phyloP scores from a whole-genome alignment of 768 basidiomycete genomes.

The Cyclocybe cylindracea region DNA sequence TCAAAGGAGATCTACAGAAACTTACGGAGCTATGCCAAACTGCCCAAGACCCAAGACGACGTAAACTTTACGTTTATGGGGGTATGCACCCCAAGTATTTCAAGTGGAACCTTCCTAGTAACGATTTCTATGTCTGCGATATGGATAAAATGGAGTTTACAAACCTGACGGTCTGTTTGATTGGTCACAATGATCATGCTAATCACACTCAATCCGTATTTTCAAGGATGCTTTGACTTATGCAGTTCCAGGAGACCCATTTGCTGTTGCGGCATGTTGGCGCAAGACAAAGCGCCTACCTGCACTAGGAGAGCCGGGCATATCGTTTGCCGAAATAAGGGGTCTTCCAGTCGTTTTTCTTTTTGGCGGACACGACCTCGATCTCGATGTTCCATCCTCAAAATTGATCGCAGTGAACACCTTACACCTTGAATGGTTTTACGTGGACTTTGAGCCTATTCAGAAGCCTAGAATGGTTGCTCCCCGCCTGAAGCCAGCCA shows the following conservation, averaged over 20 bases:
- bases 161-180: slow-evolving; percentile 1
- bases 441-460: slow-evolving; percentile 1
- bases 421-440: slow-evolving; percentile 1
- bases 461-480: not conserved
- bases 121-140: slow-evolving; percentile 1
- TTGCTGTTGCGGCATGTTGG: too few species aligned
- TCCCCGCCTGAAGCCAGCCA: not conserved
- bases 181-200: too few species aligned
- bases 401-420: slow-evolving; percentile 3
- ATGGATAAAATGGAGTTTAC: slow-evolving; percentile 3
- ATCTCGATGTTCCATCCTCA: not conserved
- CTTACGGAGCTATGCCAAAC: slow-evolving; percentile 3
- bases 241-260: too few species aligned
- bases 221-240: too few species aligned
- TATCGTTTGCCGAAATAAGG: not conserved
- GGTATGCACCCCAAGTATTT: not conserved
- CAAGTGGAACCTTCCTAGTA: not conserved
- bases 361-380: slow-evolving; percentile 1
- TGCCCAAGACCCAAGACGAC: not conserved
- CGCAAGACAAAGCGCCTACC: too few species aligned
- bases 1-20: too few species aligned
- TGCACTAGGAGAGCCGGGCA: not conserved
- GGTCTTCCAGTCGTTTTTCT: slow-evolving; percentile 1
- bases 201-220: too few species aligned
- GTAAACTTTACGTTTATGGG: slow-evolving; percentile 3